Conservation (phyloP, 164 flowering plant species). For the Chimonanthus salicifolius region DNA sequence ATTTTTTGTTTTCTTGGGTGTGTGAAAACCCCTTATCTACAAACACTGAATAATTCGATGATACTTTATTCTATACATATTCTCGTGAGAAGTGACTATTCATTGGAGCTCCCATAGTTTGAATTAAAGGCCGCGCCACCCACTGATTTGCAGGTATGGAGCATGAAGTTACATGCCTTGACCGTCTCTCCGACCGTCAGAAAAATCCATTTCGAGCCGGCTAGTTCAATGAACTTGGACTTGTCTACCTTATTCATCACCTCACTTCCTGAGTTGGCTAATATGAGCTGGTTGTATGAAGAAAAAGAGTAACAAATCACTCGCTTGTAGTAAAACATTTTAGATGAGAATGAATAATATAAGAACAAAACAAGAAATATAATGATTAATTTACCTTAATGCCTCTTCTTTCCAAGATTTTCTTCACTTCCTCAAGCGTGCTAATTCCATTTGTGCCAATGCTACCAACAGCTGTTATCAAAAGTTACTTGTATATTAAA, state of each 20-base stretch:
- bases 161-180: slow-evolving; percentile 53
- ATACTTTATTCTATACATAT: no score
- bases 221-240: slow-evolving; percentile 42
- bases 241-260: slow-evolving; percentile 72
- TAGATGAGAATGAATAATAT: neutral
- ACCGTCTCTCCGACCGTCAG: slow-evolving; percentile 72
- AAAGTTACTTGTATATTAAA: neutral
- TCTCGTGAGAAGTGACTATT: no score
- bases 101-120: no score
- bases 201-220: slow-evolving; percentile 64
- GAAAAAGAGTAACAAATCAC: neutral
- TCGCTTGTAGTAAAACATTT: neutral
- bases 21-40: no score
- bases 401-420: slow-evolving; percentile 38
- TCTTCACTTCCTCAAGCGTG: slow-evolving; percentile 70
- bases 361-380: neutral
- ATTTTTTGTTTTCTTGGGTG: no score
- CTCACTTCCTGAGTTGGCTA: slow-evolving; percentile 70
- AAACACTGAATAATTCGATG: no score
- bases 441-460: slow-evolving; percentile 85
- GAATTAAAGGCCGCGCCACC: neutral
- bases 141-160: slow-evolving; percentile 38
- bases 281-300: slow-evolving; percentile 33
- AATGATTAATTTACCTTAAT: slow-evolving; percentile 45
- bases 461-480: slow-evolving; percentile 51